Base-by-base conservation (phyloP, 768 basidiomycete genomes). In the Sutorius australiensis region DNA sequence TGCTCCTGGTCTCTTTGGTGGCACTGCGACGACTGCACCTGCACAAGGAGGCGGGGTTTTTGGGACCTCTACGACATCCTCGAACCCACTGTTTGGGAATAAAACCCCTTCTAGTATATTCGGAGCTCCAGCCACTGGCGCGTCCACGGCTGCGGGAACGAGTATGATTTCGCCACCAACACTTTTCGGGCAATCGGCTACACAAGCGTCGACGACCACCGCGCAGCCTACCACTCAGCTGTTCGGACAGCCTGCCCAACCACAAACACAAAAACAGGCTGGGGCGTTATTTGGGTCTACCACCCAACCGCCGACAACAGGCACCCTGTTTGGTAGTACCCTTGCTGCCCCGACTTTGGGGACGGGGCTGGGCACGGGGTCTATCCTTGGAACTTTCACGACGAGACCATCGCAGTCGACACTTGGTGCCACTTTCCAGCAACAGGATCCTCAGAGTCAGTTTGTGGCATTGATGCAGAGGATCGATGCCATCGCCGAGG, bases 371-470 rank as follows among this genome's bases (percentile, higher is more conserved):
- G 58, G 64, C 30, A 28, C 53, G n/a, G 63, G 63, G 12, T 65
- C 63, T 6, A 54, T 61, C 36, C 41, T 65, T 8, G 60, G 63
- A 77, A 34, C 59, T 75, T 56, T 59, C 73, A 44, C 54, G 3
- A 51, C 57, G 41, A 63, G 61, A 46, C 3, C 58, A 27, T 75
- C 80, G 7, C 70, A 73, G 45, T 67, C 73, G 5, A 62, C 67
- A 14, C 65, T 71, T 50, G 58, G 61, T 6, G 55, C 73, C 3
- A 67, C 69, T 33, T 75, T 77, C 58, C 75, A 77, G 46, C 79
- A 82, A 54, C 75, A 75, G n/a, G 83, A 86, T 67, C 75, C 83
- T 7, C 82, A 83, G 53, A 71, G 73, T 12, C 83, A 89, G 57
- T 84, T 80, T 52, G 57, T 69, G 3, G 77, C 73, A 36, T 62